Percentiles rank a stretch among this genome's conserved stretches.
These are phyloP conservation scores for Glycyrrhiza uralensis DNA, from an alignment of 306 rosid genomes.

Conservation along the genomic window DNA sequence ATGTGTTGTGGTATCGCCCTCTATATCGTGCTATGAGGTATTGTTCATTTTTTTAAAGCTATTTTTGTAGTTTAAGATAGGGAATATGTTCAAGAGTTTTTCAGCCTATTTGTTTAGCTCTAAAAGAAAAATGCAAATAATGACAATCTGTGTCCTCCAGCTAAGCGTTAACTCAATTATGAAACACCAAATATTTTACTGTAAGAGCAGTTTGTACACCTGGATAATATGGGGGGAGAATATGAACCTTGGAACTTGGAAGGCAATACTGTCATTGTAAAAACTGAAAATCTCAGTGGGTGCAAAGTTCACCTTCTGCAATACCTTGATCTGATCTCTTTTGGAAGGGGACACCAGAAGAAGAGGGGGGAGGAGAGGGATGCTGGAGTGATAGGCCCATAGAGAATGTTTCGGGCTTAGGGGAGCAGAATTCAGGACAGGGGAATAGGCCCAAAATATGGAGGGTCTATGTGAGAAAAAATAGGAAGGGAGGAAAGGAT, in stretches of 20 bases:
- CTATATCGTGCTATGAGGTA: conserved; percentile 97
- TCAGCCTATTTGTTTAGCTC: conserved; percentile 4
- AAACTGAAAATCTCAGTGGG: conserved; percentile 1
- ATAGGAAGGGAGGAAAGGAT: too few relatives aligned
- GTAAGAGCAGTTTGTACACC: conserved; percentile 2
- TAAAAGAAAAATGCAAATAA: not conserved
- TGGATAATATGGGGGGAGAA: conserved; percentile 9
- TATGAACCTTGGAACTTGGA: not conserved
- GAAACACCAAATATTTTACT: conserved; percentile 13
- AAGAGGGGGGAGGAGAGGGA: not conserved
- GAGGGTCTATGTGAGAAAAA: too few relatives aligned
- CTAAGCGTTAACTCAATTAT: conserved; percentile 10
- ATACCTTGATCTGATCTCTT: not conserved
- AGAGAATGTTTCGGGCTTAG: too few relatives aligned
- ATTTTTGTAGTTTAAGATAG: conserved; percentile 14
- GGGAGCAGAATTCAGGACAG: too few relatives aligned
- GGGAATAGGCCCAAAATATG: too few relatives aligned
- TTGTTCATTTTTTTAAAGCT: conserved; percentile 7
- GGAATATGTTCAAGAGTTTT: conserved; percentile 23
- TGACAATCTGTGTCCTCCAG: not conserved
- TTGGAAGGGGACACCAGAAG: not conserved
- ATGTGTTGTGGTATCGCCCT: conserved; percentile 93
- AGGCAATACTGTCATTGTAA: conserved; percentile 4
- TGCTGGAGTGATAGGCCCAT: not conserved
- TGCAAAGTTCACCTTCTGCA: not conserved